Evolutionary conservation across 768 basidiomycete species (phyloP), one percentile per base, ranked within the genome.

Genomic region (Lentinula guzmanii): DNA sequence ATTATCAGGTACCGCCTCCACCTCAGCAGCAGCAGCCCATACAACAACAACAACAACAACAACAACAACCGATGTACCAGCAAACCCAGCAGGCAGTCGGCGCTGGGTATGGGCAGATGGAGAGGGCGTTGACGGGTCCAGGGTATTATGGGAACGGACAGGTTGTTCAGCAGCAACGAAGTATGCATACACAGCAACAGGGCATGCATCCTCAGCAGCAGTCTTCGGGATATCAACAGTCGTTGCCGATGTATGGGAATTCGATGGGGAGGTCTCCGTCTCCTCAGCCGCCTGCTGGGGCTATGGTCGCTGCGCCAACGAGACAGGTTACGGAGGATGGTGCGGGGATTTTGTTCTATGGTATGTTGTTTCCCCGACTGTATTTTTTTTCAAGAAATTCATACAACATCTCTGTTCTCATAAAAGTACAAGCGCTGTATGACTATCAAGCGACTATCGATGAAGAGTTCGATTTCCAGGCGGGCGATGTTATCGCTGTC

Each of bases 391-490:
- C 10, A 0, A 15, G 21, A 42, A 1, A 42, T 33, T 48, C 1
- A 60, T 39, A 13, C 34, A 62, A 11, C 7, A 35, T 33, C 35
- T 45, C 41, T 61, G 4, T 11, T 34, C 21, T 28, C 3, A 4
- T 0, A 80, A 53, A 60, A 85, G 85, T 88, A 60, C 84, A 85
- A 71, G 86, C 86, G 41, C 70, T 87, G 60, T 87, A 85, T 68
- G 86, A 87, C 71, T 88, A 86, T 64, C 71, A 72, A 2, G 86
- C 84, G 7, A 77, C 80, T 13, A 84, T 82, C 63, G 80, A 84
- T 4, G 86, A 87, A 63, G 89, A 90, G 71, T 90, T 91, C 69
- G 84, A 87, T 68, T 90, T 91, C 81, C 86, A 87, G 67, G 73
- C 79, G 13, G 86, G 85, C 11, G 89, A 91, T 67, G 84, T 90